These are phyloP conservation scores for Pichia sp. DNA, from an alignment of 1,139 yeast genomes.

Conservation along the genomic window DNA sequence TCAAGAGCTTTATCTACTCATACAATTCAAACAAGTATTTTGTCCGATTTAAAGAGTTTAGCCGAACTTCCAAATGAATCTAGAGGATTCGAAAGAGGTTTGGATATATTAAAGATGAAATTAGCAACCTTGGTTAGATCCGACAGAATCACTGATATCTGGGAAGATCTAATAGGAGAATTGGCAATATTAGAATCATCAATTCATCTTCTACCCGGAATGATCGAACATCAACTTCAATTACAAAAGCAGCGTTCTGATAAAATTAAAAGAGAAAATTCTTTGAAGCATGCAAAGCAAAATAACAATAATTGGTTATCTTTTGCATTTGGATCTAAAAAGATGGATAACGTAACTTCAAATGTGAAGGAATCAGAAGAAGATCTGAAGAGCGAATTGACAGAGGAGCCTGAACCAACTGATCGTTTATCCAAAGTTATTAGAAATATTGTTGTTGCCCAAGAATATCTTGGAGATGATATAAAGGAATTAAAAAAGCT, in stretches of 20 bases:
- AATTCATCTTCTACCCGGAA: constrained; percentile 3
- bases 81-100: constrained; percentile 14
- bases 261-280: not conserved
- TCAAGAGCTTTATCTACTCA: constrained; percentile 10
- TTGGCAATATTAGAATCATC: constrained; percentile 13
- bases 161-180: constrained; percentile 18
- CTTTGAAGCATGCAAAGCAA: not conserved
- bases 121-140: constrained; percentile 13
- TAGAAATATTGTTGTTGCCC: constrained; percentile 13
- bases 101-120: constrained; percentile 11
- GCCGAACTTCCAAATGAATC: constrained; percentile 5
- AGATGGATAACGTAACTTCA: not conserved
- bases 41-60: constrained; percentile 7
- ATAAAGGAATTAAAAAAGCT: constrained; percentile 15
- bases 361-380: not conserved
- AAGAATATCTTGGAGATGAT: constrained; percentile 15
- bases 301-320: constrained; percentile 3
- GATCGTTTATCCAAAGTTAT: constrained; percentile 15
- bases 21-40: constrained; percentile 7
- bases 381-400: not conserved
- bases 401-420: not conserved
- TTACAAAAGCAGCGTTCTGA: not conserved
- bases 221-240: constrained; percentile 7
- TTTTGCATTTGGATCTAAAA: constrained; percentile 4
- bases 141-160: constrained; percentile 15